Conservation (phyloP, 495 filamentous ascomycete genomes). For the Aspergillus saccharolyticus region DNA sequence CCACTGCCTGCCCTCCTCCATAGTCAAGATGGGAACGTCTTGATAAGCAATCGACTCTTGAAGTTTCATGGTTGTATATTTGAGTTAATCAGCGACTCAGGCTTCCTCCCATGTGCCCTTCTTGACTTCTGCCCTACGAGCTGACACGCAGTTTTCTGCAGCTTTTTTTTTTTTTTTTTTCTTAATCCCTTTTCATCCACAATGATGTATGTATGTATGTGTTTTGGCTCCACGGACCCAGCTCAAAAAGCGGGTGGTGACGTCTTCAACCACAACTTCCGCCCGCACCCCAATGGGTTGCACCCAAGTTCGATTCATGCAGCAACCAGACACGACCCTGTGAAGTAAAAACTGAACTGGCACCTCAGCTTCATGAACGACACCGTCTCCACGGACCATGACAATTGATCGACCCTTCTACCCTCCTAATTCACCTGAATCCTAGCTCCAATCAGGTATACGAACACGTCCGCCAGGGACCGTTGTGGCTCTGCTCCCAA, state of each 20-base stretch:
- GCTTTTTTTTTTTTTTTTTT: no score
- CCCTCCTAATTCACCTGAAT: no score
- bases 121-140: background rate
- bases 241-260: constrained; percentile 21
- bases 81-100: background rate
- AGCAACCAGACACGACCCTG: background rate
- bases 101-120: no score
- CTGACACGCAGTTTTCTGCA: background rate
- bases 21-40: background rate
- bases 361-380: background rate
- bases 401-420: background rate
- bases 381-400: background rate
- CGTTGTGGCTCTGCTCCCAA: background rate
- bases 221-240: background rate
- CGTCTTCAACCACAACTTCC: constrained; percentile 20
- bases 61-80: background rate
- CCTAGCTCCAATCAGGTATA: constrained; percentile 2
- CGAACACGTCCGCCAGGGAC: constrained; percentile 6
- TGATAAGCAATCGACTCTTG: background rate
- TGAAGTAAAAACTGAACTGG: background rate
- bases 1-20: background rate
- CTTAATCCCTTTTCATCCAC: background rate
- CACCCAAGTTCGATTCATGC: background rate
- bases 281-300: background rate
- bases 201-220: background rate